Evolutionary conservation across 768 basidiomycete species (phyloP).

Genomic region (Mycena haematopus): DNA sequence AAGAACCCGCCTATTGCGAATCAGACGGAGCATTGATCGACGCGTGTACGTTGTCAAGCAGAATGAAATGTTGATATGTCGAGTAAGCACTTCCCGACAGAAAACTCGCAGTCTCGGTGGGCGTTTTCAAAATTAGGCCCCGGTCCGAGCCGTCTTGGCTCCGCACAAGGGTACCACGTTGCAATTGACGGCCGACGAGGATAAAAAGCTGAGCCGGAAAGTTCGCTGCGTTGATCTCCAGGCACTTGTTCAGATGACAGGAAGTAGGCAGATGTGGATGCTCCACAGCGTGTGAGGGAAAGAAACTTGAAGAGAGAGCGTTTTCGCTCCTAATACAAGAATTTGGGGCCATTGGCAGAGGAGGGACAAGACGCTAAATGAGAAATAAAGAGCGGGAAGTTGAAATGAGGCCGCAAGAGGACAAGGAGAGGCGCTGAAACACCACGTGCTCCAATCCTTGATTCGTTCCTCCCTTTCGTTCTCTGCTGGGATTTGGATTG

Average conservation of each 20-base stretch:
- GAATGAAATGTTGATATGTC: neutral
- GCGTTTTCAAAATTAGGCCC: neutral
- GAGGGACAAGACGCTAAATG: too few species aligned
- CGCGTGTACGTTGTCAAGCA: neutral
- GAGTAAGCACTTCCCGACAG: too few species aligned
- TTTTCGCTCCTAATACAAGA: neutral
- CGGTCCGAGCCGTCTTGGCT: neutral
- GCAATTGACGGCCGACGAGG: neutral
- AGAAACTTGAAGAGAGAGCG: neutral
- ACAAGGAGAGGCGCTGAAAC: too few species aligned
- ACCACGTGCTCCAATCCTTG: neutral
- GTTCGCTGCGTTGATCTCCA: neutral
- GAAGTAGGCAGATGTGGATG: neutral
- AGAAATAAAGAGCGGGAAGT: too few species aligned
- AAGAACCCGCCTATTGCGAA: neutral
- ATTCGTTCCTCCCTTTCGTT: neutral
- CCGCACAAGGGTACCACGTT: neutral
- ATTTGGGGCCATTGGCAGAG: too few species aligned
- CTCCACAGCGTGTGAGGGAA: neutral
- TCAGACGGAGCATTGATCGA: neutral
- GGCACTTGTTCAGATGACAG: conserved; percentile 7
- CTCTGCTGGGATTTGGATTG: conserved; percentile 5
- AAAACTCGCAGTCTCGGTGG: too few species aligned
- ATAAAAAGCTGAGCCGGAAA: neutral
- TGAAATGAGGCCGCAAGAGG: too few species aligned